Evolutionary conservation across 2,329 filamentous ascomycete genomes (phyloP).

Genomic region (Gliomastix tumulicola): DNA sequence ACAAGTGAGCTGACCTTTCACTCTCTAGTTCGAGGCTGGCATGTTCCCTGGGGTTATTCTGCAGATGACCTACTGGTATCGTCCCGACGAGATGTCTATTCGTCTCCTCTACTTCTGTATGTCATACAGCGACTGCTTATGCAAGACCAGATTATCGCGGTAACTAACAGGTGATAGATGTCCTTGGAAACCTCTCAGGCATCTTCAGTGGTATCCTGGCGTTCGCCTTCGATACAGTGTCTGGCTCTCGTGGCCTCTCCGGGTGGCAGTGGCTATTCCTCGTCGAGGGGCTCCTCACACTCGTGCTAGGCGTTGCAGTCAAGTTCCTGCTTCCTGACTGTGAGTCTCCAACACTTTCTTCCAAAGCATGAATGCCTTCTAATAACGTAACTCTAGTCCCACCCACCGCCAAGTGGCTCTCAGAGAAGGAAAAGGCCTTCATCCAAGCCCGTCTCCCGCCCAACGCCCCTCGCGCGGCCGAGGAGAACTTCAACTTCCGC

Average conservation of each 20-base stretch:
- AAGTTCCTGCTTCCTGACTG: constrained; percentile 49
- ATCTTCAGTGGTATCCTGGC: constrained; percentile 34
- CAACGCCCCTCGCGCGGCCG: constrained; percentile 32
- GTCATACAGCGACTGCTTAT: constrained; percentile 4
- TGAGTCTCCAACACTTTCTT: constrained; percentile 14
- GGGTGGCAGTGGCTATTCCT: constrained; percentile 27
- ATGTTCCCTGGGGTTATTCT: constrained; percentile 33
- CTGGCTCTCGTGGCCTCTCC: constrained; percentile 23
- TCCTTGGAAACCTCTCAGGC: constrained; percentile 29
- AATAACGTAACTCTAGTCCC: constrained; percentile 37
- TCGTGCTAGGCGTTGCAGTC: constrained; percentile 35
- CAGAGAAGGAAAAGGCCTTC: constrained; percentile 36
- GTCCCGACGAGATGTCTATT: constrained; percentile 37
- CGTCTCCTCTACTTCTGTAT: constrained; percentile 37
- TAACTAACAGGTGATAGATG: constrained; percentile 13
- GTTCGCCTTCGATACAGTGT: constrained; percentile 31
- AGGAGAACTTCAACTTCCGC: constrained; percentile 28
- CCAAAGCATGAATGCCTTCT: no score
- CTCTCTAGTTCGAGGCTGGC: constrained; percentile 24
- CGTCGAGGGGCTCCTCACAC: constrained; percentile 36
- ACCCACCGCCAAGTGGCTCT: constrained; percentile 34
- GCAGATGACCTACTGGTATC: constrained; percentile 39
- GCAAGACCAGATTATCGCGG: neutral
- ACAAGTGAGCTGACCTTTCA: neutral
- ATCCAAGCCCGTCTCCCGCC: constrained; percentile 36